Percentiles rank a stretch among this genome's conserved stretches.
Evolutionary conservation across 805 yeast species (phyloP).

Genomic region (Myxozyma lipomycoides): DNA sequence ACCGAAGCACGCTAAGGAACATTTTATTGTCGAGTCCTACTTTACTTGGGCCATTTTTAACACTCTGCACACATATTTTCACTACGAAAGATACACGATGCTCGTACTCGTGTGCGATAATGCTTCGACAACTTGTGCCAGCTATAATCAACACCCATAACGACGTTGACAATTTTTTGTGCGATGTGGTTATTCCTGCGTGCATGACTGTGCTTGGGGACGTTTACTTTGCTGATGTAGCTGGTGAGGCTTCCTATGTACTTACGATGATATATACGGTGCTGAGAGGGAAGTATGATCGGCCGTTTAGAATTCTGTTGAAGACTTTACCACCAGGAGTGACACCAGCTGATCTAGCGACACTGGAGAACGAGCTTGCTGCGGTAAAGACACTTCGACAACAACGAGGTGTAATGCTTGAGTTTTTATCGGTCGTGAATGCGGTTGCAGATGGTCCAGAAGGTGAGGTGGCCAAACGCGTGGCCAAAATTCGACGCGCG

Average conservation of each 20-base stretch:
- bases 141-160: slow-evolving; percentile 65
- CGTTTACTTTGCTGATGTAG: slow-evolving; percentile 77
- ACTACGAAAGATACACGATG: slow-evolving; percentile 86
- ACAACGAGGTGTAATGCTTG: slow-evolving; percentile 74
- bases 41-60: slow-evolving; percentile 73
- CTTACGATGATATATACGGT: slow-evolving; percentile 75
- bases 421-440: slow-evolving; percentile 63
- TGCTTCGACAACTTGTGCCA: slow-evolving; percentile 68
- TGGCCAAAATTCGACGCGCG: slow-evolving; percentile 12
- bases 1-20: slow-evolving; percentile 39
- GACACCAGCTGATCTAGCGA: slow-evolving; percentile 52
- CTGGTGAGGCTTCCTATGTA: slow-evolving; percentile 87
- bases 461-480: slow-evolving; percentile 22
- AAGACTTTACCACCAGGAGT: slow-evolving; percentile 46
- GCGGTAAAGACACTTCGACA: slow-evolving; percentile 67
- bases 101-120: slow-evolving; percentile 81
- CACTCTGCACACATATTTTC: slow-evolving; percentile 69
- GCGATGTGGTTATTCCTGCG: slow-evolving; percentile 64
- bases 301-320: slow-evolving; percentile 60
- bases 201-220: slow-evolving; percentile 65
- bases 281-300: slow-evolving; percentile 61
- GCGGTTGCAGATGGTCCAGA: slow-evolving; percentile 32
- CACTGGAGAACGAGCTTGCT: slow-evolving; percentile 60
- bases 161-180: slow-evolving; percentile 67
- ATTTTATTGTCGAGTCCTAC: slow-evolving; percentile 60